These are phyloP conservation scores for Laetiporus sulphureus DNA, from an alignment of 1,284 basidiomycete genomes.

Conservation along the genomic window DNA sequence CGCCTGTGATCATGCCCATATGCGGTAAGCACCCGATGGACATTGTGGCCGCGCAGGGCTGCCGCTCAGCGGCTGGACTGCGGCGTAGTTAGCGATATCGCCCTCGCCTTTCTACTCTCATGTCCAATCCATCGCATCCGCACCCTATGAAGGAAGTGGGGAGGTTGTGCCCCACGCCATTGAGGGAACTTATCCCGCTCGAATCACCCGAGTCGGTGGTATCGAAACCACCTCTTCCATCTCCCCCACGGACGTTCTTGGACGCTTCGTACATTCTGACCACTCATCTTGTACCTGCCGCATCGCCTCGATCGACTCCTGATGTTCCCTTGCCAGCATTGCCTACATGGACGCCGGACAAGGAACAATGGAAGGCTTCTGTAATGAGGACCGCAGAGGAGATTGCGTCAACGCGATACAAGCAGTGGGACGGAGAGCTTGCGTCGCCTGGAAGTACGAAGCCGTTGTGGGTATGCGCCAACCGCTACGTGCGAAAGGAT, in stretches of 20 bases:
- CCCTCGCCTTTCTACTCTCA: too few relatives aligned
- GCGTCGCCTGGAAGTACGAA: slow-evolving; percentile 13
- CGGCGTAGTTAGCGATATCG: too few relatives aligned
- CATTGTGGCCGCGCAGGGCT: too few relatives aligned
- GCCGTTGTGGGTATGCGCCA: slow-evolving; percentile 26
- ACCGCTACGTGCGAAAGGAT: slow-evolving; percentile 25
- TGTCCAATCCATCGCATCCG: slow-evolving; percentile 4
- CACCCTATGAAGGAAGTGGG: slow-evolving; percentile 1
- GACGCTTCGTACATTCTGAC: slow-evolving; percentile 34
- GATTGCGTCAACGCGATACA: slow-evolving; percentile 16
- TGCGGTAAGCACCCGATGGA: too few relatives aligned
- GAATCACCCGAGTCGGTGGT: slow-evolving; percentile 10
- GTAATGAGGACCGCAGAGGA: slow-evolving; percentile 14
- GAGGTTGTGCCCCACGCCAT: background rate
- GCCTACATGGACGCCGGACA: slow-evolving; percentile 23
- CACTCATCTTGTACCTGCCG: slow-evolving; percentile 72
- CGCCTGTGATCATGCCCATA: too few relatives aligned
- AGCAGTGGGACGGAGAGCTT: slow-evolving; percentile 20
- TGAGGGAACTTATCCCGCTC: slow-evolving; percentile 12
- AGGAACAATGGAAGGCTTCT: slow-evolving; percentile 25
- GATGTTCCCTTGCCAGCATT: slow-evolving; percentile 34
- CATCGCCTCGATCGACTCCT: slow-evolving; percentile 52
- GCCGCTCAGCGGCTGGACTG: too few relatives aligned
- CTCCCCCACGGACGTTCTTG: slow-evolving; percentile 16
- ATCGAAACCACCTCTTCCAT: slow-evolving; percentile 19